phyloP scores from a whole-genome alignment of 345 rosid genomes.

The Moricandia arvensis region DNA sequence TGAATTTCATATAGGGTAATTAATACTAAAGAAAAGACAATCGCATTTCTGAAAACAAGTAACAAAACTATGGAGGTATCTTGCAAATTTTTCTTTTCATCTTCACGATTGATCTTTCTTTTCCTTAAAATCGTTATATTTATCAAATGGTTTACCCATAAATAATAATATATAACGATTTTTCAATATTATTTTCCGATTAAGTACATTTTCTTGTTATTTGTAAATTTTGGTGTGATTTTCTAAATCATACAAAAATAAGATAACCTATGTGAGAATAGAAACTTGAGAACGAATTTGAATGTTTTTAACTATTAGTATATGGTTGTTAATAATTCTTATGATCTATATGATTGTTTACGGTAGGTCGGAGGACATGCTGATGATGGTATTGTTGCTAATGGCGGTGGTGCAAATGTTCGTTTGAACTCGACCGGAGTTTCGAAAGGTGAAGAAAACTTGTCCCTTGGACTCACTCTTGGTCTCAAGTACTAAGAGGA shows the following conservation, averaged over 20 bases:
- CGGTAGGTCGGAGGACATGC: constrained; percentile 7
- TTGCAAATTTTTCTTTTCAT: constrained; percentile 13
- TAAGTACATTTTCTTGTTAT: not conserved
- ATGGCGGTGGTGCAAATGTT: not conserved
- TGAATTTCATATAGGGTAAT: not conserved
- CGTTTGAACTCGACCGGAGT: not conserved
- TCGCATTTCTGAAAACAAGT: not conserved
- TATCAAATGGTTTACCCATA: not conserved
- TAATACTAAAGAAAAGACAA: not conserved
- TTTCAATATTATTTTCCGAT: not conserved
- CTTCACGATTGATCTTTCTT: not conserved
- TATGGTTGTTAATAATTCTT: not conserved
- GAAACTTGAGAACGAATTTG: not conserved
- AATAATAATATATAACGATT: not conserved
- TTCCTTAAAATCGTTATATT: not conserved
- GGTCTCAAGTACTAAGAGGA: constrained; percentile 13
- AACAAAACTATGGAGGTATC: not conserved
- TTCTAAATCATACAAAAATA: not conserved
- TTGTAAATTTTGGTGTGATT: not conserved
- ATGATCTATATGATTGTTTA: not conserved
- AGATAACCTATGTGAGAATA: not conserved
- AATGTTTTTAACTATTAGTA: not conserved
- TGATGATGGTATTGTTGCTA: not conserved
- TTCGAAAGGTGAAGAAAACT: not conserved
- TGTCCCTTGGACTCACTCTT: constrained; percentile 32